Conservation (phyloP, 768 basidiomycete species). For the Clitopilus passeckerianus region DNA sequence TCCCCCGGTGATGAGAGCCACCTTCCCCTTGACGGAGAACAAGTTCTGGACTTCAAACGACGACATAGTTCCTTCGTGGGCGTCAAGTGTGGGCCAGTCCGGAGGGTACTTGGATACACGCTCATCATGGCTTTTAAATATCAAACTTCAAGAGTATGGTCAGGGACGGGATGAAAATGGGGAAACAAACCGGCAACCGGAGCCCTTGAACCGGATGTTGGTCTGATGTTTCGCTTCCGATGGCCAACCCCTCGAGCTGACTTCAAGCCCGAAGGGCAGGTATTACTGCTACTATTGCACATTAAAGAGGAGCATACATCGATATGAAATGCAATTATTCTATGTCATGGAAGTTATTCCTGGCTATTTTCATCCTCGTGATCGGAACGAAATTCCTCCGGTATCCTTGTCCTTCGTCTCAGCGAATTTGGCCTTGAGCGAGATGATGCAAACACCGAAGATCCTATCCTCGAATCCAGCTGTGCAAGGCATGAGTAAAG, state of each 20-base stretch:
- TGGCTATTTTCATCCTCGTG: neutral
- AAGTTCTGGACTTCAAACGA: slow-evolving; percentile 22
- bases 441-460: neutral
- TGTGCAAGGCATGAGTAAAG: neutral
- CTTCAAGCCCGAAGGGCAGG: neutral
- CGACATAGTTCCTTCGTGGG: neutral
- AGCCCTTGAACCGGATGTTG: neutral
- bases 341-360: neutral
- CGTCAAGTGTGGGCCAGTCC: neutral
- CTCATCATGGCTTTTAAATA: neutral
- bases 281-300: neutral
- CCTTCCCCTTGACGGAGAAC: slow-evolving; percentile 47
- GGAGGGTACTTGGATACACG: neutral
- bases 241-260: too few species aligned
- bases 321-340: too few species aligned
- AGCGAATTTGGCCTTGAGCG: neutral
- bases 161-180: neutral
- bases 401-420: neutral
- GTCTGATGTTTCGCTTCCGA: neutral
- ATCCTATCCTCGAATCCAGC: neutral
- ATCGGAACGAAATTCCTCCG: neutral
- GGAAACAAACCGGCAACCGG: neutral
- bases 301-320: neutral
- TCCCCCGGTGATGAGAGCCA: slow-evolving; percentile 63
- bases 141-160: neutral